Percentiles rank a stretch among this genome's conserved stretches.
Evolutionary conservation across 164 flowering plant species (phyloP).

Genomic region (Euptelea pleiosperma): DNA sequence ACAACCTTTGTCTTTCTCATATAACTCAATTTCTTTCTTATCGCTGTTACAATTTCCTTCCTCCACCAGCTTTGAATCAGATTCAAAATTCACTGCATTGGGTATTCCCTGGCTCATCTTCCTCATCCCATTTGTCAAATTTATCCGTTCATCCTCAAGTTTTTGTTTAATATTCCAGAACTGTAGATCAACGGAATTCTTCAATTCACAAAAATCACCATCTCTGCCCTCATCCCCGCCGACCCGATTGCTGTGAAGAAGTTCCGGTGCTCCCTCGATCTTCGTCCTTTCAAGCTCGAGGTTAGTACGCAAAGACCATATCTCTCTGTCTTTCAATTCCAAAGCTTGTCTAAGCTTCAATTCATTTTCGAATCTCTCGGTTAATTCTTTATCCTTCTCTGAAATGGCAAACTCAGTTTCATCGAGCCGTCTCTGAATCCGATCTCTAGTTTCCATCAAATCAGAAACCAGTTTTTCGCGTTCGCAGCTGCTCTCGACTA

Average conservation of each 20-base stretch:
- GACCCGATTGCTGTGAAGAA: constrained; percentile 7
- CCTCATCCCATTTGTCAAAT: constrained; percentile 20
- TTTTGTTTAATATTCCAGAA: constrained; percentile 51
- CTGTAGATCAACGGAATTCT: constrained; percentile 53
- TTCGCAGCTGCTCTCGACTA: constrained; percentile 32
- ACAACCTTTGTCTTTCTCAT: constrained; percentile 1
- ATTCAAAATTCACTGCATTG: background rate
- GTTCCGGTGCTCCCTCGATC: constrained; percentile 28
- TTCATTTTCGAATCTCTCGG: constrained; percentile 46
- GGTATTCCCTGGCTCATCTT: constrained; percentile 10
- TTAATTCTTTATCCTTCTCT: constrained; percentile 54
- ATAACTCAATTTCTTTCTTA: background rate
- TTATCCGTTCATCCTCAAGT: constrained; percentile 38
- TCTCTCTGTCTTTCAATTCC: constrained; percentile 53
- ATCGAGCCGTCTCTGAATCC: constrained; percentile 53
- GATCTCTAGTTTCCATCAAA: constrained; percentile 48
- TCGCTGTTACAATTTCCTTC: constrained; percentile 11
- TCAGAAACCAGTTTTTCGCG: constrained; percentile 46
- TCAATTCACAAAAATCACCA: constrained; percentile 45
- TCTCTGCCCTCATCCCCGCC: constrained; percentile 29
- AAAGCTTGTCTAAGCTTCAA: constrained; percentile 49
- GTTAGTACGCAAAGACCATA: constrained; percentile 26
- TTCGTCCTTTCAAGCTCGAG: constrained; percentile 33
- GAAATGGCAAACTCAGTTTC: constrained; percentile 50
- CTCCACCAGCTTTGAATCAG: constrained; percentile 15